These are phyloP conservation scores for Ceratopteris richardii DNA, from an alignment of 75 land plant species.

Conservation along the genomic window DNA sequence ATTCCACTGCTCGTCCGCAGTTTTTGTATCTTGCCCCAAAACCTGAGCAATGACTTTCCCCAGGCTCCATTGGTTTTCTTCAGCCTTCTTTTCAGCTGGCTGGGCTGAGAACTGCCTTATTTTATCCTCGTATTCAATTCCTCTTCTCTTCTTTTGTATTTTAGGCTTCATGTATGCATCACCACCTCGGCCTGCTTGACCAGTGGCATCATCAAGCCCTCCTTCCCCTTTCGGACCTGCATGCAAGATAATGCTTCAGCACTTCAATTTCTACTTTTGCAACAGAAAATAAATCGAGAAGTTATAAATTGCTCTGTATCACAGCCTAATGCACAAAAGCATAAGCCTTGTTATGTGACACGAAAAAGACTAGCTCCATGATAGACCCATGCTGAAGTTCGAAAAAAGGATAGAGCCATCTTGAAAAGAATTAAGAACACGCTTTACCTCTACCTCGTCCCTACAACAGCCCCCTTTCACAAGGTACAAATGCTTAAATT, in stretches of 20 bases:
- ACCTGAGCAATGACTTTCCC: constrained; percentile 18
- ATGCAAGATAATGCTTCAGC: neutral
- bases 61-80: constrained; percentile 14
- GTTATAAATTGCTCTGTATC: no score
- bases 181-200: constrained; percentile 30
- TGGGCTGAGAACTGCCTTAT: neutral
- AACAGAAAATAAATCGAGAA: no score
- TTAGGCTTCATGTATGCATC: constrained; percentile 4
- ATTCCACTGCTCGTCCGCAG: constrained; percentile 11
- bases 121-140: neutral
- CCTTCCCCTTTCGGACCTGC: constrained; percentile 46
- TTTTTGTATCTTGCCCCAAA: constrained; percentile 11
- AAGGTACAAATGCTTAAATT: no score
- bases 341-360: no score
- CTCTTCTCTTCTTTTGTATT: constrained; percentile 16
- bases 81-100: constrained; percentile 7
- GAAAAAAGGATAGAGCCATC: no score
- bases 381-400: no score
- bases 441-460: no score
- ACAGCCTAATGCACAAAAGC: no score
- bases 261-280: no score
- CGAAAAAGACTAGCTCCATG: no score
- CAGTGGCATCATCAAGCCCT: constrained; percentile 41
- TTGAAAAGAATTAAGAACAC: no score
- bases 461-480: no score